Base-by-base conservation (phyloP, 129 eudicot genomes). In the Flaveria bidentis region DNA sequence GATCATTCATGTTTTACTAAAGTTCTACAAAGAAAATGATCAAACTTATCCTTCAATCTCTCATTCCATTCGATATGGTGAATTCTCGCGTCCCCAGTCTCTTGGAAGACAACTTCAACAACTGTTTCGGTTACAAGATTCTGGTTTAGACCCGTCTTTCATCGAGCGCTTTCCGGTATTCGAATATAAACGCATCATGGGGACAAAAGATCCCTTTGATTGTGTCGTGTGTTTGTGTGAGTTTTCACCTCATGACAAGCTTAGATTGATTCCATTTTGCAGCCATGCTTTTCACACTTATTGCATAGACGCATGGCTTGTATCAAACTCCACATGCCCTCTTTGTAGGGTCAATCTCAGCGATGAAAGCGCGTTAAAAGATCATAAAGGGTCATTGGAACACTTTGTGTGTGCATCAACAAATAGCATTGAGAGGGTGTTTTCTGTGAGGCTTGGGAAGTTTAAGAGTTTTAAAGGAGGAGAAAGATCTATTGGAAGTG, bases 261-360 rank as follows among this genome's bases (percentile, higher is more conserved):
- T 88, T 50, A 80, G 85, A 47, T 77, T 86, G 73, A 82, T 88
- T 45, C 90, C 90, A 9, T 30, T 55, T 23, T 84, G 91, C 64
- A 82, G 88, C 74, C 94, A 86, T 80, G 90, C 90, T 64, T 86
- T 88, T 57, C 90, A 88, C 60, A 85, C 84, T n/a, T 56, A 71
- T 51, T 88, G 94, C 36, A 86, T 88, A 66, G 94, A 88, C 9
- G 82, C 94, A 4, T 88, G 94, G 94, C 81, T 88, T 17, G 36
- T 86, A 51, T 86, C 90, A 11, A 84, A 88, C 73, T 82, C 90
- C 16, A 88, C 90, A 5, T 88, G 94, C 80, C 90, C 94, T 20
- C 85, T 86, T 56, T 88, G 94, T 64, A 72, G 94, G 57, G 81
- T 69, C 26, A 78, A 68, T 20, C 76, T 84, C 4, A 18, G 58